A percentile compares a stretch with the other conserved stretches of the same genome.
Conservation (phyloP, 768 basidiomycete genomes). For the Phanerodontia chrysosporium region DNA sequence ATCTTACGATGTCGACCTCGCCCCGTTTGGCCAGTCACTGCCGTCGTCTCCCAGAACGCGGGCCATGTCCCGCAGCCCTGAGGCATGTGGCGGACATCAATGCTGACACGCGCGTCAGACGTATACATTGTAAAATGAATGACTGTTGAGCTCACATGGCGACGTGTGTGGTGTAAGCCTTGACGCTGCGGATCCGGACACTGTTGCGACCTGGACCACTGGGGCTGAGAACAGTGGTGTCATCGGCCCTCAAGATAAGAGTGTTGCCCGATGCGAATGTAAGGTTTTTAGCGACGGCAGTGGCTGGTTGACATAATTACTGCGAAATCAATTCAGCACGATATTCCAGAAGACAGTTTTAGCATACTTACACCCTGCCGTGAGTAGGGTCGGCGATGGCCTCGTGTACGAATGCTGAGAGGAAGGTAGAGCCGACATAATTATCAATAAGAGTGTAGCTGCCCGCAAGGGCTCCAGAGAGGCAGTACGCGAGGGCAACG, state of each 20-base stretch:
- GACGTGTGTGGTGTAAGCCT: conserved; percentile 48
- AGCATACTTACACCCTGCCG: conserved; percentile 54
- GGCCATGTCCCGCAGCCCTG: conserved; percentile 49
- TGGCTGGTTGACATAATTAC: conserved; percentile 43
- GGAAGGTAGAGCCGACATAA: conserved; percentile 33
- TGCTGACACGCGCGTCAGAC: conserved; percentile 11
- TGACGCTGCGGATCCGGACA: conserved; percentile 51
- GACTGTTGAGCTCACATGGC: conserved; percentile 36
- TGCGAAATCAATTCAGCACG: conserved; percentile 12
- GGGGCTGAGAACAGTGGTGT: conserved; percentile 39
- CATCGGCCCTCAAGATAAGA: conserved; percentile 56
- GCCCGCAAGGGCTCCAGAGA: conserved; percentile 18
- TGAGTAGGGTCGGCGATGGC: conserved; percentile 58
- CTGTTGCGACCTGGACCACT: conserved; percentile 55
- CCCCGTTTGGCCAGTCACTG: conserved; percentile 45
- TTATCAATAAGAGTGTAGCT: conserved; percentile 20
- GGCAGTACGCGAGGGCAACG: conserved; percentile 14
- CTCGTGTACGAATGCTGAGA: conserved; percentile 44
- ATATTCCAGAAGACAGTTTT: neutral
- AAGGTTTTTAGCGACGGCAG: conserved; percentile 51
- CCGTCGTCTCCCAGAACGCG: conserved; percentile 50
- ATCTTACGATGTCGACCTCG: conserved; percentile 36
- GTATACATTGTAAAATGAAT: neutral
- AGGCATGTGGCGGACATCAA: conserved; percentile 58
- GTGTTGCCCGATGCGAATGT: conserved; percentile 50